Base-by-base conservation (phyloP, 1,139 yeast genomes). In the Wickerhamomyces sp. region DNA sequence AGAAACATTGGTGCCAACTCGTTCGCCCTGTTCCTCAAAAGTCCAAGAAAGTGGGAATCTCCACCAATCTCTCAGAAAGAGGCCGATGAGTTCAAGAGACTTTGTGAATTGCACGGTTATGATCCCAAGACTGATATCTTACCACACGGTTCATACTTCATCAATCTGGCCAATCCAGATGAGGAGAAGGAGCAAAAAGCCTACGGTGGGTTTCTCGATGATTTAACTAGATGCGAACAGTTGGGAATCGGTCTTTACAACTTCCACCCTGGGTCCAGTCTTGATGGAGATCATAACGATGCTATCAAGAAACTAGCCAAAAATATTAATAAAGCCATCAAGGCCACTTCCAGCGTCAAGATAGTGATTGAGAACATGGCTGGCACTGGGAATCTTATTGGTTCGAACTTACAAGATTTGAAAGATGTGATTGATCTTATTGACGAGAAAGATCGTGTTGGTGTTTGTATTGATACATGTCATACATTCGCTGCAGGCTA, bases 351-450 rank as follows among this genome's bases (percentile, higher is more conserved):
- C 6, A 81, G 78, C 53, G 97, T 91, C 23, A 87, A 81, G 54
- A 80, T 91, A 33, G 95, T 91, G 11, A 70, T 93, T 39, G 99
- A 91, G 55, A 91, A 91, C 55, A 91, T 93, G 98, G 96, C 98
- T 0, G 98, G 98, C 11, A 95, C 88, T 48, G 96, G 96, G 7
- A 83, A 85, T 43, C 69, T 89, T 40, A 83, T 91, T 32, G 98
- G 98, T 1, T 82, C 93, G 4, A 68, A 75, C 31, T 61, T 91
- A 26, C 77, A 83, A 46, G 98, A 91, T 52, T 66, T 91, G 30
- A 66, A 71, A 23, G 75, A 72, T 22, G 89, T 93, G 15, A 87
- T 91, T 32, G 82, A 73, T 30, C 57, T 78, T 66, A 75, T 91
- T 8, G 82, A 86, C 4, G 74, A 88, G 52, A 89, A 89, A 56